Base-by-base conservation (phyloP, 345 rosid genomes). In the Leavenworthia alabamica region DNA sequence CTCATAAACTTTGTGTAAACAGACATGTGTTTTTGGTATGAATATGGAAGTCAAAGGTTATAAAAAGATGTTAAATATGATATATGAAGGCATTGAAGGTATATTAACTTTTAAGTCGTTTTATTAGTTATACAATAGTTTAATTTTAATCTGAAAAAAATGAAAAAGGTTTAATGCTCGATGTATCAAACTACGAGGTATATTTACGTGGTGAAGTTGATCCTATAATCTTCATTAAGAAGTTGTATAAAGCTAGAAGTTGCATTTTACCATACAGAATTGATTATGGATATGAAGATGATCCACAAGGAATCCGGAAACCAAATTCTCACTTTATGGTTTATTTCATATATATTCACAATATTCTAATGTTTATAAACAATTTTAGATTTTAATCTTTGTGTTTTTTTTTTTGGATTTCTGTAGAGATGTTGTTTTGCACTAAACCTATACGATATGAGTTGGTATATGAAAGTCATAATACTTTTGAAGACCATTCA, bases 271-370 rank as follows among this genome's bases (percentile, higher is more conserved):
- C 37, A 20, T 62, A 4, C 57, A 35, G 68, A 28, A 28, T 70
- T 19, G 57, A 45, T 28, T 70, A 62, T 29, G 68, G 74, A 53
- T 54, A 62, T 22, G 68, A 62, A 70, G 35, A 69, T 13, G 53
- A 69, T 61, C 73, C 73, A 43, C 26, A 45, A 53, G 74, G 13
- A 22, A 10, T 5, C 27, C 43, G 68, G 8, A 62, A 55, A 54
- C 74, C 68, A 13, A 52, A 28, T 46, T 22, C 53, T 12, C 7
- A 70, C 24, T 62, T 45, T 32, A 22, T 37, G 74, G 74, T 69
- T 36, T 36, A n/a, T n/a, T n/a, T n/a, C n/a, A n/a, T 28, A 12
- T 14, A 59, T 17, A 41, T 43, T 59, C 45, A 50, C 48, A 57
- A 40, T 24, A n/a, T 33, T 52, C 2, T 14, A 26, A 17, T 20